These are phyloP conservation scores for Dictyostelium citrinum DNA, from an alignment of 78 protist species.

Conservation along the genomic window DNA sequence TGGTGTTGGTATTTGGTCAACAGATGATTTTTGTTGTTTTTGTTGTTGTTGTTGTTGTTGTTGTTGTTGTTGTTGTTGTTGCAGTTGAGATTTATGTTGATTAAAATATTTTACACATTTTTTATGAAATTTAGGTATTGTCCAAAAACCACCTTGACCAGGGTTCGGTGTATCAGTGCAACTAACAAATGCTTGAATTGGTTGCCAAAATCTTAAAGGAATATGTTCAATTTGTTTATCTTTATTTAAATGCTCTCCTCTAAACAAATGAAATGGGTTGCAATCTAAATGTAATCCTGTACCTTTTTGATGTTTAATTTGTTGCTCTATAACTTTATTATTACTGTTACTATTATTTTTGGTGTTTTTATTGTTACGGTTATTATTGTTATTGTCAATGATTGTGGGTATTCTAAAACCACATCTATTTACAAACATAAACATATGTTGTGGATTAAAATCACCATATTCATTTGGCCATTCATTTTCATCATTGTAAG, in stretches of 20 bases:
- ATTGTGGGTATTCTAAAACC: slow-evolving; percentile 44
- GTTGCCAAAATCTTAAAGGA: slow-evolving; percentile 75
- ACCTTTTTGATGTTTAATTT: slow-evolving; percentile 40
- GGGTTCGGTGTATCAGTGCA: neutral
- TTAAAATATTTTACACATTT: slow-evolving; percentile 28
- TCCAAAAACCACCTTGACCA: slow-evolving; percentile 68
- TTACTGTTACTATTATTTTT: neutral
- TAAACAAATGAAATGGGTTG: slow-evolving; percentile 63
- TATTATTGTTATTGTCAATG: neutral
- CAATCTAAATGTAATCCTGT: slow-evolving; percentile 71
- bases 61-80: neutral
- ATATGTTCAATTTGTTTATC: neutral
- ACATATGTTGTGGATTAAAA: slow-evolving; percentile 51
- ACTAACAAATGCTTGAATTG: slow-evolving; percentile 63
- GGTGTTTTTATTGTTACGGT: neutral
- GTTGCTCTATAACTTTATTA: neutral
- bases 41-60: neutral
- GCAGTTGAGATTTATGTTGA: neutral
- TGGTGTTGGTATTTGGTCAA: neutral
- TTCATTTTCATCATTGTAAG: neutral
- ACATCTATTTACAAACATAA: slow-evolving; percentile 74
- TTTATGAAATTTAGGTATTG: slow-evolving; percentile 52
- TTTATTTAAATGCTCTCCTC: slow-evolving; percentile 24
- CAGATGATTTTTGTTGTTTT: too few species aligned
- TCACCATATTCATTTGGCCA: slow-evolving; percentile 52